These are phyloP conservation scores for Cucumis sativus DNA, from an alignment of 306 rosid genomes.

Conservation along the genomic window Cucumber_9930_V3 NC_026658.2:25619001-25619500, in stretches of 20 bases:
- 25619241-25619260: not conserved
- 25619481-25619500: not conserved
- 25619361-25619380: not conserved
- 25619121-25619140: not conserved
- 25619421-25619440: not conserved
- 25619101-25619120: not conserved
- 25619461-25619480: not conserved
- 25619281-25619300: not conserved
- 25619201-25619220: not conserved
- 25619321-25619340: not conserved
- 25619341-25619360: not conserved
- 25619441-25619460: not conserved
- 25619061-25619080: conserved; percentile 1
- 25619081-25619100: not conserved
- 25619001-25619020: conserved; percentile 93
- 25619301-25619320: not conserved
- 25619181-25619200: not conserved
- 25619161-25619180: not conserved
- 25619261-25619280: not conserved
- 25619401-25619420: not conserved
- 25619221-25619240: not conserved
- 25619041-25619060: conserved; percentile 72
- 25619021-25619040: conserved; percentile 89
- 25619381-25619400: not conserved
- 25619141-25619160: not conserved